A percentile compares a stretch with the other conserved stretches of the same genome.
Conservation (phyloP, 2,329 filamentous ascomycete species). For the Fusarium gaditjirri region DNA sequence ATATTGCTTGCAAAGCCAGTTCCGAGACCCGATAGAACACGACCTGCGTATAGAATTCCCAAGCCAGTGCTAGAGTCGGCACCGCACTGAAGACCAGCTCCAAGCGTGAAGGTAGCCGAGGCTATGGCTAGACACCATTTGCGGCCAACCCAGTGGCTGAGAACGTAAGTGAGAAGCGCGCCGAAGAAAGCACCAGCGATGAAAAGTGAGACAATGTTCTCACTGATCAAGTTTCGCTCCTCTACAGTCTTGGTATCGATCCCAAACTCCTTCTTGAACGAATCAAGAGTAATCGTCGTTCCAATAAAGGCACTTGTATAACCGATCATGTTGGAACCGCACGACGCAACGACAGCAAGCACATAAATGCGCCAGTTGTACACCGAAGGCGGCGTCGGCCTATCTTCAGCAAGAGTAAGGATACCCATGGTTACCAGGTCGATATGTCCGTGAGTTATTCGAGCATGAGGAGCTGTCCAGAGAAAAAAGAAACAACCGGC, state of each 20-base stretch:
- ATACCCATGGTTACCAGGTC: conserved; percentile 38
- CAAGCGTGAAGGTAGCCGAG: conserved; percentile 51
- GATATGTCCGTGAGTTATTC: background rate
- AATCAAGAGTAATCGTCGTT: conserved; percentile 69
- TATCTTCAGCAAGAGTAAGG: conserved; percentile 49
- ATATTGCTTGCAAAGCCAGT: conserved; percentile 38
- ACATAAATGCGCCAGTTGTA: conserved; percentile 52
- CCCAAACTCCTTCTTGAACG: conserved; percentile 70
- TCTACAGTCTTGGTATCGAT: conserved; percentile 57
- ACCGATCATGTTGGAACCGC: conserved; percentile 55
- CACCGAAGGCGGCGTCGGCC: conserved; percentile 51
- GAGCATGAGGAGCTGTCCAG: background rate
- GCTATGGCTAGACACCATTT: conserved; percentile 52
- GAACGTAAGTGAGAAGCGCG: conserved; percentile 65
- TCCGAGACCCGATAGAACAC: conserved; percentile 10
- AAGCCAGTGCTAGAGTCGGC: conserved; percentile 55
- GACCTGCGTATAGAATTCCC: conserved; percentile 12
- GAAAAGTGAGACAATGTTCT: conserved; percentile 65
- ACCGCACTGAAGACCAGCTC: conserved; percentile 64
- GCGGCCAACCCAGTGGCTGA: conserved; percentile 36
- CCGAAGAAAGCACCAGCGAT: conserved; percentile 78
- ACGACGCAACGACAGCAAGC: conserved; percentile 50
- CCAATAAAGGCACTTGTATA: conserved; percentile 71
- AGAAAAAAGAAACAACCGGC: background rate
- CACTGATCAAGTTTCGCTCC: conserved; percentile 51